Evolutionary conservation across 169 alveolate genomes (phyloP).

Genomic region (Cryptosporidium ubiquitum): DNA sequence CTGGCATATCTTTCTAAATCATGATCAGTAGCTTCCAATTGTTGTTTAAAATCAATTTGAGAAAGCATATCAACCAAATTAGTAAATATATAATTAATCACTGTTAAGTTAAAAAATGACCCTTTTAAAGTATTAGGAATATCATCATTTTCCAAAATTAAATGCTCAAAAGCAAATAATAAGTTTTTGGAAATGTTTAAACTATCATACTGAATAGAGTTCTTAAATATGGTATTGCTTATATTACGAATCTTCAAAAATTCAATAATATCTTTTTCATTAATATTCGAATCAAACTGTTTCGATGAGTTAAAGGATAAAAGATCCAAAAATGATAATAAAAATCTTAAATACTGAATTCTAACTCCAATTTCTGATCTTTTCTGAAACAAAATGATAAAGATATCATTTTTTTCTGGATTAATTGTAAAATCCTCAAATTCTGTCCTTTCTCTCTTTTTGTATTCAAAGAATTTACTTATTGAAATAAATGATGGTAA

Average conservation of each 20-base stretch:
- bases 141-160: slow-evolving; percentile 4
- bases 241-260: slow-evolving; percentile 14
- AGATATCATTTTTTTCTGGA: background rate
- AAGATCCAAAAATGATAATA: slow-evolving; percentile 11
- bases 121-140: background rate
- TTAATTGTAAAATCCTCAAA: background rate
- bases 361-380: slow-evolving; percentile 16
- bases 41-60: background rate
- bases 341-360: slow-evolving; percentile 44
- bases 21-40: background rate
- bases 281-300: background rate
- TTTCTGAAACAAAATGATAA: background rate
- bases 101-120: slow-evolving; percentile 19
- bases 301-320: background rate
- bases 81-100: slow-evolving; percentile 25
- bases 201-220: slow-evolving; percentile 16
- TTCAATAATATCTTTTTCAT: background rate
- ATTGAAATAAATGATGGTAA: slow-evolving; percentile 20
- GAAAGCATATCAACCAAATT: slow-evolving; percentile 11
- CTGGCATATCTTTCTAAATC: background rate
- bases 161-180: background rate
- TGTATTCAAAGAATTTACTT: slow-evolving; percentile 12
- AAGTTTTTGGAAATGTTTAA: background rate
- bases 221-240: slow-evolving; percentile 35
- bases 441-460: background rate